Evolutionary conservation across 495 filamentous ascomycete species (phyloP), one percentile per base, ranked within the genome.

Genomic region (Diplogelasinospora grovesii): DNA sequence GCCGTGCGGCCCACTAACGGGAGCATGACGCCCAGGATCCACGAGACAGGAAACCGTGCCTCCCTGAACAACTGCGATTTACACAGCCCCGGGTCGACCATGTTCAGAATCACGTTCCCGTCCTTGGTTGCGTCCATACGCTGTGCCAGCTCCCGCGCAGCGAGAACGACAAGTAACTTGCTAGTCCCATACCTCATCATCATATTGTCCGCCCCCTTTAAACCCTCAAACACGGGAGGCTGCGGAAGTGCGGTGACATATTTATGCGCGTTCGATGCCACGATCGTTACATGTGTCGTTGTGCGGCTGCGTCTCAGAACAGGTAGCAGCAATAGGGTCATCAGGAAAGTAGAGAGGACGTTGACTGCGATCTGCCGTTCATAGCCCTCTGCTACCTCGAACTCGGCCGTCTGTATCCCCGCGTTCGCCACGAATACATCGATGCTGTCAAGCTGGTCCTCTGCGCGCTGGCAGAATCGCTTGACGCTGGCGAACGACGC

Each of bases 111-210:
- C 13, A 83, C 71, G 24, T 46, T 40, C 16, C 52, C 49, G 4
- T 56, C 48, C 13, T 51, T 50, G n/a, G n/a, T n/a, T 37, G 29
- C 9, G 18, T 24, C 21, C 7, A 57, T 32, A 4, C 50, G 52
- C 4, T 43, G 43, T 3, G 69, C 70, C 0, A 82, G 53, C 37
- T 72, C 64, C 13, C 69, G 66, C 7, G 71, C 55, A 1, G 64
- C 43, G 9, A 79, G 48, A 1, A 78, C 48, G 32, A 67, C 63
- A 5, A 82, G 46, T 0, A 82, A 55, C 50, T 81, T 81, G 8
- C 68, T 68, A 2, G 67, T 25, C 11, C 48, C 50, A 42, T 82
- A 68, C 52, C 53, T 50, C 3, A 64, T 40, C 1, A 48, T 6
- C 16, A 38, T 31, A 5, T 22, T 25, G 32, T 46, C 20, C 44